A percentile compares a stretch with the other conserved stretches of the same genome.
Conservation (phyloP, 768 basidiomycete species). For the Paxillus ammoniavirescens region DNA sequence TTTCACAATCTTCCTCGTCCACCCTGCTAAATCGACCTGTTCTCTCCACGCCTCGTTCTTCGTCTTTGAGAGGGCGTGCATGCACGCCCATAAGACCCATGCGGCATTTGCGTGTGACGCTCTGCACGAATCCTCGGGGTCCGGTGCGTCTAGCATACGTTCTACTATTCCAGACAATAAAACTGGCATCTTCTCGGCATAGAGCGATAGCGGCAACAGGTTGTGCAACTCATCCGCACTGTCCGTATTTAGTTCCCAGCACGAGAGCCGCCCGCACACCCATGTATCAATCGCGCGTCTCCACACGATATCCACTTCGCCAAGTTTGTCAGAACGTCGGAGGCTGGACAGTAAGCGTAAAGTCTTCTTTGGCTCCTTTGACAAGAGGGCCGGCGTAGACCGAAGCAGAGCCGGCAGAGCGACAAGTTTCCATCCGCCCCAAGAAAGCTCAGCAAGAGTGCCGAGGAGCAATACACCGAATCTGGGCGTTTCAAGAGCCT, state of each 20-base stretch:
- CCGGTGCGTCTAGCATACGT: conserved; percentile 31
- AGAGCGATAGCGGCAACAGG: conserved; percentile 50
- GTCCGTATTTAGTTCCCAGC: conserved; percentile 39
- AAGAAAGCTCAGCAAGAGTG: conserved; percentile 59
- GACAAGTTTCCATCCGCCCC: conserved; percentile 77
- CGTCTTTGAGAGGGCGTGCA: conserved; percentile 45
- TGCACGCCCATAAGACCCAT: conserved; percentile 61
- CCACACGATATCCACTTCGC: conserved; percentile 60
- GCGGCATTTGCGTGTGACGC: conserved; percentile 41
- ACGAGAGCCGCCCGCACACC: conserved; percentile 41
- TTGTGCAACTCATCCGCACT: conserved; percentile 53
- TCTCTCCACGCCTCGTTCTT: conserved; percentile 45
- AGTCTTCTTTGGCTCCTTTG: conserved; percentile 40
- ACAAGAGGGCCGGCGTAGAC: conserved; percentile 45
- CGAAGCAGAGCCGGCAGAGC: conserved; percentile 60
- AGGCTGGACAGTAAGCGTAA: conserved; percentile 53
- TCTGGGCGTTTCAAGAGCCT: conserved; percentile 21
- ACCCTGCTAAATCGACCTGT: conserved; percentile 45
- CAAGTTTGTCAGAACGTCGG: conserved; percentile 46
- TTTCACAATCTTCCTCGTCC: conserved; percentile 44
- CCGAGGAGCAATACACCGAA: conserved; percentile 60
- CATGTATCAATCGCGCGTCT: conserved; percentile 51
- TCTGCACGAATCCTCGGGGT: conserved; percentile 32
- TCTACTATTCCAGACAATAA: conserved; percentile 47
- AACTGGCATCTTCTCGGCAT: conserved; percentile 46